phyloP scores from a whole-genome alignment of 106 monocot species.

The Apostasia ramifera region DNA sequence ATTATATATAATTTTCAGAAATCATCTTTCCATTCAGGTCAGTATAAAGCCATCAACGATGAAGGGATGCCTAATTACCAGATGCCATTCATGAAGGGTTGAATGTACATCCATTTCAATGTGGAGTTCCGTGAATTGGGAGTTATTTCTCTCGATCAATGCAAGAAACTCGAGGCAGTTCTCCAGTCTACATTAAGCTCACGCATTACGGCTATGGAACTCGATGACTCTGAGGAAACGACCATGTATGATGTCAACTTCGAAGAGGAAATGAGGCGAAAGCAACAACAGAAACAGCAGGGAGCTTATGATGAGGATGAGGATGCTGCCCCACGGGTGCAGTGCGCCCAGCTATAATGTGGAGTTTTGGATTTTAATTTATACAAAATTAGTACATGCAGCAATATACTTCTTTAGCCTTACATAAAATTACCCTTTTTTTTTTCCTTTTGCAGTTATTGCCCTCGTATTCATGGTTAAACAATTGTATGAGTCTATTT shows the following conservation, averaged over 20 bases:
- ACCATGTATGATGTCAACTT: conserved; percentile 48
- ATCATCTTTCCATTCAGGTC: conserved; percentile 12
- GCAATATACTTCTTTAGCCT: no score
- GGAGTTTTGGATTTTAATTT: not conserved
- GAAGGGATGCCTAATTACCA: conserved; percentile 21
- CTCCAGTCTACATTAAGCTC: conserved; percentile 23
- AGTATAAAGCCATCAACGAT: conserved; percentile 23
- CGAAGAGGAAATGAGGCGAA: conserved; percentile 51
- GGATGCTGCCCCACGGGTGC: conserved; percentile 28
- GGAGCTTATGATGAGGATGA: conserved; percentile 60
- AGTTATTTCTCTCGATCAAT: conserved; percentile 31
- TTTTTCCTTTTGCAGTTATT: no score
- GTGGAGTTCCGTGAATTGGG: conserved; percentile 38
- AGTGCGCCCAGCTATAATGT: conserved; percentile 27
- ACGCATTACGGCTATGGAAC: conserved; percentile 30
- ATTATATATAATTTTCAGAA: no score
- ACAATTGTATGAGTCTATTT: no score
- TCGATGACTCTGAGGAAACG: conserved; percentile 61
- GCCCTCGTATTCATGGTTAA: no score
- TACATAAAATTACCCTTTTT: no score
- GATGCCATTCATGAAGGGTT: conserved; percentile 42
- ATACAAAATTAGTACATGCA: no score
- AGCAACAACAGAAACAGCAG: conserved; percentile 28
- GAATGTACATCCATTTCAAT: conserved; percentile 40
- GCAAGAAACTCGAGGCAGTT: conserved; percentile 24